Evolutionary conservation across 208 protist species (phyloP).

Genomic region (Leishmania tarentolae): DNA sequence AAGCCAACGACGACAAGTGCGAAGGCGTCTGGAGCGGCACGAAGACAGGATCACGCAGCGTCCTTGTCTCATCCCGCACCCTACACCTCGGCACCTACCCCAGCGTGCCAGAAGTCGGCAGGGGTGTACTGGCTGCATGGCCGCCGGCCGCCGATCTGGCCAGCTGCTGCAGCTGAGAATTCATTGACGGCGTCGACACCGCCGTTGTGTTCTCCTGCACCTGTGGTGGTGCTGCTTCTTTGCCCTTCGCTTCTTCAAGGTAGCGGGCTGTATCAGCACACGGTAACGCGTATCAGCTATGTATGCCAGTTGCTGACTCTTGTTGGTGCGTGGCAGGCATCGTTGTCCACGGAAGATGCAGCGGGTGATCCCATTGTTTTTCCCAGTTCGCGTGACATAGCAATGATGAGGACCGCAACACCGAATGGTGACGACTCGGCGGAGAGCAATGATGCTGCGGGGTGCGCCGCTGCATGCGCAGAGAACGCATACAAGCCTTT

Average conservation of each 20-base stretch:
- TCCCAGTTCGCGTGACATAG: not conserved
- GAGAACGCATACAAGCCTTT: not conserved
- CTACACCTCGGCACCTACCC: not conserved
- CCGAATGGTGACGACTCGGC: not conserved
- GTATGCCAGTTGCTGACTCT: slow-evolving; percentile 24
- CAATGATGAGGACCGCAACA: not conserved
- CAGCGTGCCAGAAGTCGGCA: slow-evolving; percentile 13
- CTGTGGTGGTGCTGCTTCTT: slow-evolving; percentile 24
- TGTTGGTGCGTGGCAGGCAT: slow-evolving; percentile 11
- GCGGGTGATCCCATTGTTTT: not conserved
- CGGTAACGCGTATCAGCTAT: slow-evolving; percentile 19
- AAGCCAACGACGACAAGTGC: not conserved
- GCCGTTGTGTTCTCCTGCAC: not conserved
- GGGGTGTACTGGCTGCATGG: slow-evolving; percentile 32
- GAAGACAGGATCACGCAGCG: not conserved
- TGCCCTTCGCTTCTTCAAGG: slow-evolving; percentile 30
- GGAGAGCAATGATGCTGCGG: no score
- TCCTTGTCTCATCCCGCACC: not conserved
- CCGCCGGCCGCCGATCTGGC: slow-evolving; percentile 5
- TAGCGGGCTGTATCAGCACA: slow-evolving; percentile 14
- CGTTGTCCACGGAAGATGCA: not conserved
- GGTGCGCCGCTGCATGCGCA: not conserved
- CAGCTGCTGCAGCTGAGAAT: not conserved
- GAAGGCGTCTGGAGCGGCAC: not conserved
- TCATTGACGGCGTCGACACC: not conserved